Percentiles rank a stretch among this genome's conserved stretches.
These are phyloP conservation scores for Buddleja alternifolia DNA, from an alignment of 257 asterid species.

Conservation along the genomic window DNA sequence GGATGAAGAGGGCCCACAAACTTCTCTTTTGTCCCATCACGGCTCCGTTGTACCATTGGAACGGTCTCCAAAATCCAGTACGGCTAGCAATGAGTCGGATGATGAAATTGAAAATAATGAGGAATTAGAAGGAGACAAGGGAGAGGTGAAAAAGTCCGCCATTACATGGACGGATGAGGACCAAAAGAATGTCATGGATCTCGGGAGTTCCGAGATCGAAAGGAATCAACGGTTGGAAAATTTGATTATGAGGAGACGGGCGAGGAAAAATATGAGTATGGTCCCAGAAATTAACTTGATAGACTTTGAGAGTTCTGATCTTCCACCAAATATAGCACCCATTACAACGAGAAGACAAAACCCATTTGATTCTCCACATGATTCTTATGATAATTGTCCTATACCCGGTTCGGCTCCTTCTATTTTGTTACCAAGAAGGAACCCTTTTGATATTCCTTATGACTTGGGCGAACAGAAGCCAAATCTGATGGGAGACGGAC, in stretches of 20 bases:
- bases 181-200: slow-evolving; percentile 57
- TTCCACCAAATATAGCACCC: slow-evolving; percentile 55
- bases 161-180: slow-evolving; percentile 73
- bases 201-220: slow-evolving; percentile 60
- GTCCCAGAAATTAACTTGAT: slow-evolving; percentile 71
- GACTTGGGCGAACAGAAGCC: slow-evolving; percentile 46
- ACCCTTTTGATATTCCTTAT: slow-evolving; percentile 57
- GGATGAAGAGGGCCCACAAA: slow-evolving; percentile 69
- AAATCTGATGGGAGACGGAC: slow-evolving; percentile 47
- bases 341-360: slow-evolving; percentile 66
- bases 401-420: slow-evolving; percentile 77
- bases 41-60: slow-evolving; percentile 56
- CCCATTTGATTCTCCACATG: slow-evolving; percentile 66
- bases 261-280: slow-evolving; percentile 46
- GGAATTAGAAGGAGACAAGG: slow-evolving; percentile 34
- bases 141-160: slow-evolving; percentile 39
- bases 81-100: slow-evolving; percentile 47
- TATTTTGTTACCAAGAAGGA: slow-evolving; percentile 40
- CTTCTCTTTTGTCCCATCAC: slow-evolving; percentile 42
- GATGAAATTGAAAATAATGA: slow-evolving; percentile 41
- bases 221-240: slow-evolving; percentile 62
- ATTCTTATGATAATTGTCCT: slow-evolving; percentile 33
- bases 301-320: slow-evolving; percentile 68
- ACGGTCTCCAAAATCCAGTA: slow-evolving; percentile 39
- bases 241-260: slow-evolving; percentile 49